Evolutionary conservation across 2,329 filamentous ascomycete genomes (phyloP).

Genomic region (Pleoardoris graminearum): DNA sequence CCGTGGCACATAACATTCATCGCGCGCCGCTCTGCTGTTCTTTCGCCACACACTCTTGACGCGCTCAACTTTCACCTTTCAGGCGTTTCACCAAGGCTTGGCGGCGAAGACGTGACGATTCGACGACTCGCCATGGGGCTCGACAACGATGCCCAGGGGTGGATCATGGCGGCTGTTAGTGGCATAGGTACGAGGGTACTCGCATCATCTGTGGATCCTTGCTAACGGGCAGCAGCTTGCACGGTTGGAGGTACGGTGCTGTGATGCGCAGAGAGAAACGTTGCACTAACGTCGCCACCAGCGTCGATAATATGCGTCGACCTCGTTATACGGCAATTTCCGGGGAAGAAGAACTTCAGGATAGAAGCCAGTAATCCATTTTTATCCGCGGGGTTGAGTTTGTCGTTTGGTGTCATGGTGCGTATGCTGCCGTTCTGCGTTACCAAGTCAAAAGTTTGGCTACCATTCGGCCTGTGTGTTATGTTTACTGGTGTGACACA

Average conservation of each 20-base stretch:
- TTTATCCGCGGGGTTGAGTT: constrained; percentile 81
- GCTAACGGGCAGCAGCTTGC: constrained; percentile 39
- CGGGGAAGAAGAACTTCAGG: constrained; percentile 74
- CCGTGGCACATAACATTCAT: not conserved
- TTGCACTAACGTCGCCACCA: constrained; percentile 42
- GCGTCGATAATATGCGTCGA: constrained; percentile 88
- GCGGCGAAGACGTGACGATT: no score
- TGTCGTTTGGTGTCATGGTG: constrained; percentile 97
- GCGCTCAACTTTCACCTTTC: not conserved
- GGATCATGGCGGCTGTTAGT: constrained; percentile 84
- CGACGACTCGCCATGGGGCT: constrained; percentile 28
- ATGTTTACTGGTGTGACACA: no score
- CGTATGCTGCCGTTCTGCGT: constrained; percentile 36
- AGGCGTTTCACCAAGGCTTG: not conserved
- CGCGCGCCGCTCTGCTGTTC: not conserved
- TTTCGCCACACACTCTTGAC: not conserved
- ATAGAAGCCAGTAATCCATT: constrained; percentile 91
- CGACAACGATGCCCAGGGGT: constrained; percentile 76
- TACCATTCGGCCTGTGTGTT: no score
- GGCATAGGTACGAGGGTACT: constrained; percentile 64
- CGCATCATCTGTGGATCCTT: constrained; percentile 1
- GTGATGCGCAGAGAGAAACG: not conserved
- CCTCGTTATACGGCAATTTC: constrained; percentile 70
- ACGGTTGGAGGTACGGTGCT: constrained; percentile 41
- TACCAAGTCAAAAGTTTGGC: no score